phyloP scores from a whole-genome alignment of 2,329 filamentous ascomycete species.

The Exophiala spinifera region DNA sequence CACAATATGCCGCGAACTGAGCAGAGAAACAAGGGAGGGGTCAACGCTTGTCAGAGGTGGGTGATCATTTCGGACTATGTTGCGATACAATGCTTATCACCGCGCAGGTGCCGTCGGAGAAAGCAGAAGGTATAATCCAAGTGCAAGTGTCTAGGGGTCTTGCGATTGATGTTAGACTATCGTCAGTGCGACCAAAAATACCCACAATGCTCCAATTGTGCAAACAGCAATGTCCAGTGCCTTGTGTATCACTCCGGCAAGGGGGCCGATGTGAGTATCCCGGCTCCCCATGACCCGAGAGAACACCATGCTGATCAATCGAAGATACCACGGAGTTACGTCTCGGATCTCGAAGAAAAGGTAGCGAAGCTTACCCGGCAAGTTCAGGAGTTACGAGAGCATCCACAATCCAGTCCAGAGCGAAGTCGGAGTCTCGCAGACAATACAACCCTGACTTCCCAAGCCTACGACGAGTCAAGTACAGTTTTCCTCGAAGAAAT shows the following conservation, averaged over 20 bases:
- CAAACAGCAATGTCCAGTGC: slow-evolving; percentile 22
- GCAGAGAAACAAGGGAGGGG: slow-evolving; percentile 9
- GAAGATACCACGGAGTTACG: slow-evolving; percentile 28
- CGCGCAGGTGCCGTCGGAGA: slow-evolving; percentile 15
- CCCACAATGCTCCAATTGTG: slow-evolving; percentile 30
- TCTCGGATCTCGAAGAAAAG: slow-evolving; percentile 28
- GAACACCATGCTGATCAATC: neutral
- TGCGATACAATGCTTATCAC: neutral
- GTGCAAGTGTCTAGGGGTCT: neutral
- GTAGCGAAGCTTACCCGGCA: slow-evolving; percentile 19
- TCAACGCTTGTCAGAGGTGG: slow-evolving; percentile 14
- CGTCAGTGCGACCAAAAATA: slow-evolving; percentile 29
- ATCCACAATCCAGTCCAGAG: neutral
- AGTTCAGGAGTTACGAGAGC: slow-evolving; percentile 21
- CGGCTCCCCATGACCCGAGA: neutral
- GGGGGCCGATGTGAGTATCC: slow-evolving; percentile 24
- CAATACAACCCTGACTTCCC: slow-evolving; percentile 1
- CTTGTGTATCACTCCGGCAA: slow-evolving; percentile 30
- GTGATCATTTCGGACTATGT: neutral
- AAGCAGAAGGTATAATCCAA: slow-evolving; percentile 15
- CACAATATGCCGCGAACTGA: slow-evolving; percentile 6
- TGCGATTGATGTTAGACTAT: neutral
- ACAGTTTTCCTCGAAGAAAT: neutral
- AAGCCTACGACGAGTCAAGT: neutral
- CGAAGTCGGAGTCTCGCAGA: neutral